phyloP scores from a whole-genome alignment of 352 stramenopile genomes.

The Bremia lactucae region DNA sequence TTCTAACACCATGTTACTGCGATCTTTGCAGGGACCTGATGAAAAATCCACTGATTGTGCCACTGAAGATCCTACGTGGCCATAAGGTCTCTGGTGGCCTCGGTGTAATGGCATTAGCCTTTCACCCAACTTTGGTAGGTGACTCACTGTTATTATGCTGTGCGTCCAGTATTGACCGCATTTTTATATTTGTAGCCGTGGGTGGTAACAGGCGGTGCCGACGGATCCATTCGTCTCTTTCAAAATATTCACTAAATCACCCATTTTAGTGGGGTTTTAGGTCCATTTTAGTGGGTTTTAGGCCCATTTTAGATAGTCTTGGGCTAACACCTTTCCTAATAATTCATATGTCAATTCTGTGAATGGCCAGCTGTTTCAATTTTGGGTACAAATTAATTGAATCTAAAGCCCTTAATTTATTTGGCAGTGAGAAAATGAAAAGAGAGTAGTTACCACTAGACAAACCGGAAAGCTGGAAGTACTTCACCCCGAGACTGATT shows the following conservation, averaged over 20 bases:
- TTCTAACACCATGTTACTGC: conserved; percentile 3
- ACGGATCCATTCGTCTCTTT: conserved; percentile 93
- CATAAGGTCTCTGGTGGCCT: conserved; percentile 90
- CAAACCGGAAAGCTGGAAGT: conserved; percentile 14
- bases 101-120: conserved; percentile 92
- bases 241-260: conserved; percentile 90
- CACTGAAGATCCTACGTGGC: conserved; percentile 96
- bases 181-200: conserved; percentile 49
- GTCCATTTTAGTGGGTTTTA: too few relatives aligned
- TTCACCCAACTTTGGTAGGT: conserved; percentile 94
- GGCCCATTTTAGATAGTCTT: too few relatives aligned
- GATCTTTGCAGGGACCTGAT: conserved; percentile 87
- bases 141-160: too few relatives aligned
- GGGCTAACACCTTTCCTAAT: background rate
- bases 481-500: background rate
- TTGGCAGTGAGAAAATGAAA: conserved; percentile 24
- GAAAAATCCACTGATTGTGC: conserved; percentile 98
- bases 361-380: too few relatives aligned
- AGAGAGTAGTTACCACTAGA: conserved; percentile 19
- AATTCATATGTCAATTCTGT: background rate
- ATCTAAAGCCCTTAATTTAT: conserved; percentile 33
- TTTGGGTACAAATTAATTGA: too few relatives aligned
- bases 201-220: conserved; percentile 90
- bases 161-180: too few relatives aligned
- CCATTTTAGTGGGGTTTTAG: too few relatives aligned